These are phyloP conservation scores for Trifolium pratense DNA, from an alignment of 306 rosid genomes.

Conservation along the genomic window DNA sequence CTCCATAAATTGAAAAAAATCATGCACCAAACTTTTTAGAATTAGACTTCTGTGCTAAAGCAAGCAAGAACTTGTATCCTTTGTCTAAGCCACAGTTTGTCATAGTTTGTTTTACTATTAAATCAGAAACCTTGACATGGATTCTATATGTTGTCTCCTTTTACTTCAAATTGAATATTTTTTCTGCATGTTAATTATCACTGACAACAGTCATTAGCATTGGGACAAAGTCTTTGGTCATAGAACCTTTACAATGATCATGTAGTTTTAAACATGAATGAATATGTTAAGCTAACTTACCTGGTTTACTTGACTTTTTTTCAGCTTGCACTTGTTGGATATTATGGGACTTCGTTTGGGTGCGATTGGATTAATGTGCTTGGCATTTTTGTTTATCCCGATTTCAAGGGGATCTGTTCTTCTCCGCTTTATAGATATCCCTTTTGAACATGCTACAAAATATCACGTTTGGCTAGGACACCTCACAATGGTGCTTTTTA, in stretches of 20 bases:
- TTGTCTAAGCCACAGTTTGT: too few relatives aligned
- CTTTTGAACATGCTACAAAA: constrained; percentile 86
- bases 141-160: neutral
- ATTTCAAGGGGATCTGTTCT: constrained; percentile 91
- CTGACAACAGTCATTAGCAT: neutral
- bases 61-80: neutral
- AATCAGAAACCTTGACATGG: neutral
- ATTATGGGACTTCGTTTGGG: constrained; percentile 74
- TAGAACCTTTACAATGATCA: constrained; percentile 6
- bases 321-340: constrained; percentile 59
- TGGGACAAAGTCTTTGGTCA: constrained; percentile 21
- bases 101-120: too few relatives aligned
- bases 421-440: constrained; percentile 78
- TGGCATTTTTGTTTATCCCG: constrained; percentile 84
- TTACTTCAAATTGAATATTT: neutral
- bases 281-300: constrained; percentile 39
- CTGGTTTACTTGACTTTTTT: constrained; percentile 32
- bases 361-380: constrained; percentile 63
- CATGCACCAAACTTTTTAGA: neutral
- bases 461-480: constrained; percentile 99
- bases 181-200: neutral
- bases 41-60: neutral
- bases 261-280: constrained; percentile 10
- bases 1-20: neutral
- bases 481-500: constrained; percentile 86